These are phyloP conservation scores for Syzygium jambos DNA, from an alignment of 345 rosid genomes.

Conservation along the genomic window DNA sequence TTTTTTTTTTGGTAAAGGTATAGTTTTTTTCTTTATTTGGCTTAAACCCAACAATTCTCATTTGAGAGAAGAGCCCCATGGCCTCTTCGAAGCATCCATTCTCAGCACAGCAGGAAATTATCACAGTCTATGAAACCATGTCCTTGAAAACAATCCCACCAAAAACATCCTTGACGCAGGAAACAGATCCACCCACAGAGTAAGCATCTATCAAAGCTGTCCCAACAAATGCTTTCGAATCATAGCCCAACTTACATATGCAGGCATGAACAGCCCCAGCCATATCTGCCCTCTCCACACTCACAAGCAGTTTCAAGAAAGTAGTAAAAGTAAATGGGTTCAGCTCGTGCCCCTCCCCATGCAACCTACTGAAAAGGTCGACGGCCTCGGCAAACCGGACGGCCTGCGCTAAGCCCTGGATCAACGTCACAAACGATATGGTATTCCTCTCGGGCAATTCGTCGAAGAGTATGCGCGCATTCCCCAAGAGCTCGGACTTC, in stretches of 20 bases:
- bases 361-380: conserved; percentile 39
- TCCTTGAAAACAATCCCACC: conserved; percentile 61
- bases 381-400: conserved; percentile 27
- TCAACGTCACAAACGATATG: conserved; percentile 56
- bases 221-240: conserved; percentile 58
- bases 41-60: conserved; percentile 54
- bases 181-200: conserved; percentile 43
- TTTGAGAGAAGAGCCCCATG: conserved; percentile 30
- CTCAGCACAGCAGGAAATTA: conserved; percentile 66
- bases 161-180: conserved; percentile 46
- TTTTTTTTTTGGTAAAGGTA: too few relatives aligned
- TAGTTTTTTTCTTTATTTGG: too few relatives aligned
- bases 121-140: conserved; percentile 78
- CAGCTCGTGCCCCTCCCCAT: conserved; percentile 65
- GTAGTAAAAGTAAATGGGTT: conserved; percentile 70
- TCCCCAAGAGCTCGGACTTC: conserved; percentile 14
- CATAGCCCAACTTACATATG: conserved; percentile 61
- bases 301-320: conserved; percentile 49
- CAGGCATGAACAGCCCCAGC: conserved; percentile 49
- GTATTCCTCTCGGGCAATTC: conserved; percentile 64
- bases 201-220: conserved; percentile 72
- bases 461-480: conserved; percentile 54
- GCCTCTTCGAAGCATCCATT: conserved; percentile 51
- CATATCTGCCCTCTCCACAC: conserved; percentile 38
- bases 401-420: conserved; percentile 29